Conservation (phyloP, 495 filamentous ascomycete species). For the Talaromyces ruber region DNA sequence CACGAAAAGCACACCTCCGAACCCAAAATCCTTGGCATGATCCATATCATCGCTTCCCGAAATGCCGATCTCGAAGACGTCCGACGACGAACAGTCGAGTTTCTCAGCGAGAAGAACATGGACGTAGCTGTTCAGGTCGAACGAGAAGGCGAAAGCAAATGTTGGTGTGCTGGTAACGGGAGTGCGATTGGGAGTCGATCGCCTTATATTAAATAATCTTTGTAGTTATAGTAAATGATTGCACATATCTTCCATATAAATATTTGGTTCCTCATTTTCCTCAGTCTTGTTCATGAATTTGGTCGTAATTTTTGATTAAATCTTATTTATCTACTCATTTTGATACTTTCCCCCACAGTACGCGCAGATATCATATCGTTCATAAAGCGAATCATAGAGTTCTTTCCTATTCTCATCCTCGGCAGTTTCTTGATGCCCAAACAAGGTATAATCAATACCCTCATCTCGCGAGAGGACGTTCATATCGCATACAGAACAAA, state of each 20-base stretch:
- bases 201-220: constrained; percentile 4
- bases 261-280: not conserved
- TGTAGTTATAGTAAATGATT: not conserved
- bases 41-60: constrained; percentile 69
- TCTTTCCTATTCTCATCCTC: not conserved
- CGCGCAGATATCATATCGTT: constrained; percentile 4
- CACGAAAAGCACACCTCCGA: constrained; percentile 17
- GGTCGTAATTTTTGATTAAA: not conserved
- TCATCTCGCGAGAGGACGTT: not conserved
- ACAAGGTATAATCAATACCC: not conserved
- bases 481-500: constrained; percentile 38
- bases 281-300: too few relatives aligned
- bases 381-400: constrained; percentile 2
- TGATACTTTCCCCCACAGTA: constrained; percentile 8
- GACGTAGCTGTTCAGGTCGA: constrained; percentile 72
- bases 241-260: not conserved
- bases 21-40: constrained; percentile 56
- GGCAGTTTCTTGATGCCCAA: not conserved
- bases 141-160: constrained; percentile 63
- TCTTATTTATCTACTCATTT: not conserved
- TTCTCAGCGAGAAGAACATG: constrained; percentile 52
- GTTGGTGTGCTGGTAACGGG: constrained; percentile 60
- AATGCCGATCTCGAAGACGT: constrained; percentile 70
- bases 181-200: constrained; percentile 1
- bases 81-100: constrained; percentile 51